Evolutionary conservation across 305 asterid species (phyloP).

Genomic region (Solanum chacoense): DNA sequence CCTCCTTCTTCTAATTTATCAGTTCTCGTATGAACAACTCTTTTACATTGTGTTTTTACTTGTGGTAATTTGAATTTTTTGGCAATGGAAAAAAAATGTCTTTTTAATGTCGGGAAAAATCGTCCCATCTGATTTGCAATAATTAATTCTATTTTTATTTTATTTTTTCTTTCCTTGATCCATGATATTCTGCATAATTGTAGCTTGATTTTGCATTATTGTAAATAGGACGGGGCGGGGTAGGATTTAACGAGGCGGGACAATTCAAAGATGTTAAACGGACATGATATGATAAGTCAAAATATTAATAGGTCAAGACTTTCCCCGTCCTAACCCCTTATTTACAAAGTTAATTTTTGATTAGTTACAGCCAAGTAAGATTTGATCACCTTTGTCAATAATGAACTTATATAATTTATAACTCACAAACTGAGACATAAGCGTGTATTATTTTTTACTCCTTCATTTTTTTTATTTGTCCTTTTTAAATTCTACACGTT

Average conservation of each 20-base stretch:
- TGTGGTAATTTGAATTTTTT: too few species aligned
- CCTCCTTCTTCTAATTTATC: too few species aligned
- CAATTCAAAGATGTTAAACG: too few species aligned
- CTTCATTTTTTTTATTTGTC: not conserved
- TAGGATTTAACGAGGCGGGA: too few species aligned
- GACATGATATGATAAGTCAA: too few species aligned
- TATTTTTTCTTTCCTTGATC: not conserved
- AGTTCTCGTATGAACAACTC: too few species aligned
- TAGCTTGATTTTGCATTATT: not conserved
- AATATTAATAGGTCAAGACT: not conserved
- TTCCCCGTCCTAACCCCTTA: not conserved
- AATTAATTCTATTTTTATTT: not conserved
- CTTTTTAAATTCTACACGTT: not conserved
- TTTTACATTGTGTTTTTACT: too few species aligned
- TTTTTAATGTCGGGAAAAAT: too few species aligned
- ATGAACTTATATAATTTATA: not conserved
- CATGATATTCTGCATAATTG: not conserved
- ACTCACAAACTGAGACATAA: not conserved
- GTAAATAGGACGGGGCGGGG: not conserved
- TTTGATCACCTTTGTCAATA: not conserved
- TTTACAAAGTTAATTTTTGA: not conserved
- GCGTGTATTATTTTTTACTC: not conserved
- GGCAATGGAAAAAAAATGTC: too few species aligned
- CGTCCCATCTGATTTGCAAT: not conserved
- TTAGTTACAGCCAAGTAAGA: not conserved